Conservation (phyloP, 495 filamentous ascomycete genomes). For the Penicillium argentinense region DNA sequence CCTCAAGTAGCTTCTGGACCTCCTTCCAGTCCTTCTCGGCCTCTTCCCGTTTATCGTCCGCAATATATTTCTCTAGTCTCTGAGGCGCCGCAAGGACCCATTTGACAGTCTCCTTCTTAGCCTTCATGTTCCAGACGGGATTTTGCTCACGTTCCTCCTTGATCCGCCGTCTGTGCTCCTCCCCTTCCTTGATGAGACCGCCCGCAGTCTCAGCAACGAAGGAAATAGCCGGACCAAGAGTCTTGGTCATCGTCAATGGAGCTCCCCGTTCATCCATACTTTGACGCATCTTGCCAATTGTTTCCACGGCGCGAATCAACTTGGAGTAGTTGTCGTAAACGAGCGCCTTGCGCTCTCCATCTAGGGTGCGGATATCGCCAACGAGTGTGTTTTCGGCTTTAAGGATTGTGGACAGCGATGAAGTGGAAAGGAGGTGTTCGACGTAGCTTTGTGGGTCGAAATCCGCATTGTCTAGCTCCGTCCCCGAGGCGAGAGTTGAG, state of each 20-base stretch:
- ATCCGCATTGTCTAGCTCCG: constrained; percentile 48
- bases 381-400: constrained; percentile 56
- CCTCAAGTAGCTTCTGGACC: constrained; percentile 42
- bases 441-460: constrained; percentile 49
- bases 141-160: constrained; percentile 36
- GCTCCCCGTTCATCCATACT: constrained; percentile 52
- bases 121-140: constrained; percentile 34
- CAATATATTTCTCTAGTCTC: constrained; percentile 49
- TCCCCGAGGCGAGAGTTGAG: constrained; percentile 32
- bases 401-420: constrained; percentile 65
- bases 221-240: constrained; percentile 71
- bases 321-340: constrained; percentile 99
- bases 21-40: constrained; percentile 63
- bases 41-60: constrained; percentile 48
- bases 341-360: constrained; percentile 92
- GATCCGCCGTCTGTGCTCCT: constrained; percentile 36
- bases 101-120: constrained; percentile 64
- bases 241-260: constrained; percentile 54
- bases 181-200: constrained; percentile 58
- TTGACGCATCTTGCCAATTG: constrained; percentile 68
- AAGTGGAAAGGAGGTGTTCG: constrained; percentile 43
- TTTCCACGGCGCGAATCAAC: constrained; percentile 91
- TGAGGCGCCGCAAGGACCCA: constrained; percentile 67
- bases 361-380: constrained; percentile 79
- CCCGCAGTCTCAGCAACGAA: constrained; percentile 80